Conservation (phyloP, 2,329 filamentous ascomycete genomes). For the Cytospora piceae region DNA sequence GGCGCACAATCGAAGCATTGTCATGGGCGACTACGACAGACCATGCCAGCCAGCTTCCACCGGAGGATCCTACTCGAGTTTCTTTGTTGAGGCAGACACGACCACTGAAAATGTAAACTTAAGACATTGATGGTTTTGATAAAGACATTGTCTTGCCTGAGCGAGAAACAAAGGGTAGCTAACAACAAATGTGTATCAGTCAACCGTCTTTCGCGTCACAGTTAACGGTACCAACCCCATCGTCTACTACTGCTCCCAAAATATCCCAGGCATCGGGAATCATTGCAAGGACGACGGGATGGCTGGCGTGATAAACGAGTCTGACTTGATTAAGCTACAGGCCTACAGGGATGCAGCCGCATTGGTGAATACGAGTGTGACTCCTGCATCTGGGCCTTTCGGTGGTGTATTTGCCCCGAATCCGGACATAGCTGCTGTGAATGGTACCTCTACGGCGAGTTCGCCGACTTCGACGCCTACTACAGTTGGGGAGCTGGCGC, state of each 20-base stretch:
- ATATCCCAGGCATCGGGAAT: conserved; percentile 29
- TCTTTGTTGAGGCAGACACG: conserved; percentile 42
- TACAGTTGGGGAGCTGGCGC: neutral
- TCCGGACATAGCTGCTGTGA: conserved; percentile 13
- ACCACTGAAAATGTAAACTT: conserved; percentile 31
- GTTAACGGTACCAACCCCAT: conserved; percentile 47
- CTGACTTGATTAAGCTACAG: conserved; percentile 30
- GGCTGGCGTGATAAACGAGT: conserved; percentile 49
- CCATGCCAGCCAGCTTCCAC: conserved; percentile 49
- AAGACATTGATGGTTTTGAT: neutral
- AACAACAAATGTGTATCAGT: neutral
- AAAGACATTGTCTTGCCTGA: neutral
- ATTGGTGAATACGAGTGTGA: conserved; percentile 5
- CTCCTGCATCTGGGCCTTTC: conserved; percentile 14
- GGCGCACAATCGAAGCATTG: conserved; percentile 54
- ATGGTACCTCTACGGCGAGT: conserved; percentile 10
- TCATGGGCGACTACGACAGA: conserved; percentile 50
- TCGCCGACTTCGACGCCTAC: conserved; percentile 1
- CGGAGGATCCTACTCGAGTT: conserved; percentile 52
- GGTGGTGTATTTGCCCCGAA: conserved; percentile 22
- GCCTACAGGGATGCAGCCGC: conserved; percentile 34
- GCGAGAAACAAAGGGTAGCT: neutral
- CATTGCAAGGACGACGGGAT: conserved; percentile 49
- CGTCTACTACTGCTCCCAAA: conserved; percentile 52
- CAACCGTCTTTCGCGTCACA: conserved; percentile 47